phyloP scores from a whole-genome alignment of 495 filamentous ascomycete species.

The Tricharina praecox region DNA sequence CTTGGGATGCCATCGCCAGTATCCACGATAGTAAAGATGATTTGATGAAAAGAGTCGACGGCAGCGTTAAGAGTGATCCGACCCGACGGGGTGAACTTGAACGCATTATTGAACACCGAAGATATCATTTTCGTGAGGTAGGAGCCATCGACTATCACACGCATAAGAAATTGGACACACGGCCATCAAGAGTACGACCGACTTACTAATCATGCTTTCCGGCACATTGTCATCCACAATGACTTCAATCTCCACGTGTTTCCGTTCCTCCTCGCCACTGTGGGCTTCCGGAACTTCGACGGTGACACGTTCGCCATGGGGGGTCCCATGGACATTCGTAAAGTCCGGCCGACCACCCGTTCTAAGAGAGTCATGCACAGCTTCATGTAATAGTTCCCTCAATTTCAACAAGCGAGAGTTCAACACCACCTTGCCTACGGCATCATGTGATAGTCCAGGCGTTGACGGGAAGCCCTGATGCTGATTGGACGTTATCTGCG shows the following conservation, averaged over 20 bases:
- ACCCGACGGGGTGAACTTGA: constrained; percentile 63
- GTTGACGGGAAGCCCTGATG: neutral
- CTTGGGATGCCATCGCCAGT: constrained; percentile 57
- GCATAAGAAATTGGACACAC: neutral
- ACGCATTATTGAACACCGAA: constrained; percentile 58
- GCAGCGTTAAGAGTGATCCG: constrained; percentile 43
- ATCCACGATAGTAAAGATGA: constrained; percentile 47
- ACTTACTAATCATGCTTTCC: constrained; percentile 41
- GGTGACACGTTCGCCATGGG: constrained; percentile 50
- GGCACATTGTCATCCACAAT: constrained; percentile 49
- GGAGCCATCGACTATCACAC: constrained; percentile 42
- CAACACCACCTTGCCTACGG: constrained; percentile 21
- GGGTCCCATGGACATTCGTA: constrained; percentile 40
- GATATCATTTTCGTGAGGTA: constrained; percentile 60
- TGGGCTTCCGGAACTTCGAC: constrained; percentile 43
- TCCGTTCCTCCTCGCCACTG: constrained; percentile 32
- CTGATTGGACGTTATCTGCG: neutral
- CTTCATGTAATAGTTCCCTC: constrained; percentile 47
- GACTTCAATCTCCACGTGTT: constrained; percentile 48
- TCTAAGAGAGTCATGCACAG: constrained; percentile 53
- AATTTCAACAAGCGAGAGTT: constrained; percentile 40
- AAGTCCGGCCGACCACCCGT: constrained; percentile 60
- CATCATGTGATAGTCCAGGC: constrained; percentile 18
- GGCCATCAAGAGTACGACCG: neutral
- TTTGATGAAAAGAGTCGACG: constrained; percentile 30